Base-by-base conservation (phyloP, 345 rosid genomes). In the Punica granatum region DNA sequence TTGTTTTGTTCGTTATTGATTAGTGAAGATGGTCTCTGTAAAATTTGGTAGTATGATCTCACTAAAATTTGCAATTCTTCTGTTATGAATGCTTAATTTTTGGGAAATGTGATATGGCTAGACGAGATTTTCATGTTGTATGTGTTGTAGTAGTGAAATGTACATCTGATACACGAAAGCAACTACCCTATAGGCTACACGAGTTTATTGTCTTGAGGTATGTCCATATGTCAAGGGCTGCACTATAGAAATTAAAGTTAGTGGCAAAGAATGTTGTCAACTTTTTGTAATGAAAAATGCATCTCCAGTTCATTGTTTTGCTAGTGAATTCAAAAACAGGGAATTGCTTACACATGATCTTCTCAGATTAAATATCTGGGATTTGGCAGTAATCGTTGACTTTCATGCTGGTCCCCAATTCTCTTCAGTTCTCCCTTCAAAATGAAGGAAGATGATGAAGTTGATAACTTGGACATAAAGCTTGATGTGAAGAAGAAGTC, bases 401-500 rank as follows among this genome's bases (percentile, higher is more conserved):
- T 33, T 21, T 32, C 26, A 6, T 19, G 25, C 33, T 59, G 25
- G 9, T 65, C 23, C 62, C 67, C 64, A 39, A 53, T 65, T 64
- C 58, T 59, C 58, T 51, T 32, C 75, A 60, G 70, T 67, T 66
- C 71, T 72, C 70, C 70, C 26, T 35, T 72, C 67, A 72, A 67
- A 48, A 70, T 66, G 62, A 37, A 60, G 62, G 71, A 66, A 62
- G 75, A 72, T 67, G 71, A 72, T 66, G 75, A 72, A 44, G 67
- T 66, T 67, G 70, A 72, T 48, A 67, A 67, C 41, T 41, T 72
- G 41, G 75, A 67, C 67, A 72, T 72, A 67, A 72, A 72, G 75
- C 51, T 72, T 44, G 75, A 67, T 26, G 61, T 54, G n/a, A 66
- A 63, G 71, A 72, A 66, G 48, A 60, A 49, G 53, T 66, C 71